Percentiles rank a stretch among this genome's conserved stretches.
Conservation (phyloP, 768 basidiomycete species). For the Russula sp. region DNA sequence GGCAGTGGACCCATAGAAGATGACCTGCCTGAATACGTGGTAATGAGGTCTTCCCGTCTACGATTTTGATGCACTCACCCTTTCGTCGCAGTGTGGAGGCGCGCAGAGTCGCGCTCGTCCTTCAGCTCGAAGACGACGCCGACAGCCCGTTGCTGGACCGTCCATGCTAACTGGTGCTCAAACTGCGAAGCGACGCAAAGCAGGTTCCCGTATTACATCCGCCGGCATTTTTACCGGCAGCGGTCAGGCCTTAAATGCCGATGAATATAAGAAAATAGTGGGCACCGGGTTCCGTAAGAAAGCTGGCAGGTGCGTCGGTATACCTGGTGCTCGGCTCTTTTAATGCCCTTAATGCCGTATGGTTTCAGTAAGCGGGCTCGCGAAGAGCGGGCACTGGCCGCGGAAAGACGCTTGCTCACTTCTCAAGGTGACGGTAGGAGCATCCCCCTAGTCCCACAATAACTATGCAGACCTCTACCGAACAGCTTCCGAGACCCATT, state of each 20-base stretch:
- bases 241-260: slow-evolving; percentile 44
- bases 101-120: slow-evolving; percentile 62
- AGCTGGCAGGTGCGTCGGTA: slow-evolving; percentile 49
- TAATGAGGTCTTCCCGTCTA: slow-evolving; percentile 28
- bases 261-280: slow-evolving; percentile 36
- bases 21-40: slow-evolving; percentile 76
- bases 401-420: slow-evolving; percentile 52
- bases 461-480: not conserved
- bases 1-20: slow-evolving; percentile 47
- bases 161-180: slow-evolving; percentile 56
- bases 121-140: slow-evolving; percentile 40
- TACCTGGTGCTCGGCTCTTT: not conserved
- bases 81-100: slow-evolving; percentile 61
- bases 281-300: slow-evolving; percentile 68
- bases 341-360: slow-evolving; percentile 4
- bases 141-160: slow-evolving; percentile 39
- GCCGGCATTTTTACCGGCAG: slow-evolving; percentile 54
- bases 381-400: slow-evolving; percentile 73
- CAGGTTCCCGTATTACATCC: slow-evolving; percentile 60
- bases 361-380: slow-evolving; percentile 63
- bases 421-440: slow-evolving; percentile 36
- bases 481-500: not conserved
- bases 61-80: not conserved
- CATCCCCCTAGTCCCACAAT: not conserved
- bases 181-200: slow-evolving; percentile 62